These are phyloP conservation scores for Pythium plurisporium DNA, from an alignment of 352 stramenopile species.

Conservation along the genomic window DNA sequence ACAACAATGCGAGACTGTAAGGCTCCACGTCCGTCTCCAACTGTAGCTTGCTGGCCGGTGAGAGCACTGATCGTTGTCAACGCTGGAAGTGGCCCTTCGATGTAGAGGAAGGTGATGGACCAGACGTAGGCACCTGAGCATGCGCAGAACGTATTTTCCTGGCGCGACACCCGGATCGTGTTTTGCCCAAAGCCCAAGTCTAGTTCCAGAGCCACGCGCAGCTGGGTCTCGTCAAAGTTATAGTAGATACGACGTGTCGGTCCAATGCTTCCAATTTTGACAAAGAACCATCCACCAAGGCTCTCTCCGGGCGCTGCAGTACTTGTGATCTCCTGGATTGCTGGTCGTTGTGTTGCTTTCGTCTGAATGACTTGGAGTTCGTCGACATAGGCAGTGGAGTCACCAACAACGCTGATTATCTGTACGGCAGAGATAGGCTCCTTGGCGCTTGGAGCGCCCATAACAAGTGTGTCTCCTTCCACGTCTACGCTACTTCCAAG, in stretches of 20 bases:
- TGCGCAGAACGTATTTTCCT: constrained; percentile 63
- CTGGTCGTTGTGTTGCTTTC: constrained; percentile 43
- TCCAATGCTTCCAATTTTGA: constrained; percentile 50
- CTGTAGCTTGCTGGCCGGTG: constrained; percentile 41
- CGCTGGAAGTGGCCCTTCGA: constrained; percentile 47
- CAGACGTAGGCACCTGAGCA: constrained; percentile 71
- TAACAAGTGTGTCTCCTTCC: constrained; percentile 55
- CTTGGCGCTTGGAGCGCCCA: constrained; percentile 57
- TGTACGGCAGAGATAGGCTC: constrained; percentile 65
- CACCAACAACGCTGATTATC: constrained; percentile 52
- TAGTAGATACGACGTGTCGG: constrained; percentile 55
- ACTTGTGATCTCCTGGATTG: constrained; percentile 67
- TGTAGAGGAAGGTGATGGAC: constrained; percentile 74
- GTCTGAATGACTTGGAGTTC: constrained; percentile 72
- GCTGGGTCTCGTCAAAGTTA: constrained; percentile 62
- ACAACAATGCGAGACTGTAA: constrained; percentile 42
- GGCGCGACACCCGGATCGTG: constrained; percentile 49
- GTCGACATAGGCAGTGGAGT: constrained; percentile 47
- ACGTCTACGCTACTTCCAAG: constrained; percentile 69
- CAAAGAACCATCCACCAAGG: constrained; percentile 67
- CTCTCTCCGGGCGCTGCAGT: constrained; percentile 58
- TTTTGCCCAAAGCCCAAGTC: constrained; percentile 67
- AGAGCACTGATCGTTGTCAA: constrained; percentile 45
- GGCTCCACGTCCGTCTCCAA: constrained; percentile 53
- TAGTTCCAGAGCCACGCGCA: constrained; percentile 65